Evolutionary conservation across 371 early-diverging fungal genomes (phyloP).

Genomic region (Basidiobolus meristosporus): DNA sequence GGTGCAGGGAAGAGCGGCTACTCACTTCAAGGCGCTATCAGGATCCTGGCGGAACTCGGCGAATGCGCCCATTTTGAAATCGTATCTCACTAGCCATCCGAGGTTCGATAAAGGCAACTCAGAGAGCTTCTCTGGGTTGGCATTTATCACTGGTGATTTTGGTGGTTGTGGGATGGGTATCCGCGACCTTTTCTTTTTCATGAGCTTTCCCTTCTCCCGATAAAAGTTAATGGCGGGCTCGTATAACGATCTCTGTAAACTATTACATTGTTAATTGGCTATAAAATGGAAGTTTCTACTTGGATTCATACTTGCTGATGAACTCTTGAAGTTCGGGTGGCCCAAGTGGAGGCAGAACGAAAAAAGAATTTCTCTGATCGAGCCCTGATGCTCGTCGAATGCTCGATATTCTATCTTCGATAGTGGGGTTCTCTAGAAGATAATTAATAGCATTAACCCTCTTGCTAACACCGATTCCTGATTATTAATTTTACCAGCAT

Average conservation of each 20-base stretch:
- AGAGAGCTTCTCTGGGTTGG: too few relatives aligned
- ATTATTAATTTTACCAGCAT: too few relatives aligned
- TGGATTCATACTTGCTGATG: conserved; percentile 39
- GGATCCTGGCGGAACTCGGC: conserved; percentile 62
- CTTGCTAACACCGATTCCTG: too few relatives aligned
- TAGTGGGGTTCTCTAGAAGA: too few relatives aligned
- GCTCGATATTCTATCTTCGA: conserved; percentile 37
- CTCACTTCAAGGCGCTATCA: conserved; percentile 43
- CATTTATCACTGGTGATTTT: too few relatives aligned
- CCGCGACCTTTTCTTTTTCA: conserved; percentile 45
- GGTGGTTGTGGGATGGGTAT: conserved; percentile 24
- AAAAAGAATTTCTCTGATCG: conserved; percentile 37
- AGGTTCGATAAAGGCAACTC: conserved; percentile 21
- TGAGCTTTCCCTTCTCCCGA: conserved; percentile 44
- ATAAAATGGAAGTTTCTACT: background rate
- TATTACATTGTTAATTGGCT: conserved; percentile 4
- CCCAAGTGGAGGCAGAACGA: conserved; percentile 27
- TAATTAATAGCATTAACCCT: too few relatives aligned
- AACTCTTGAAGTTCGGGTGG: conserved; percentile 34
- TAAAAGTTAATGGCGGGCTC: conserved; percentile 51
- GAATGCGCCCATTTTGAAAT: conserved; percentile 56
- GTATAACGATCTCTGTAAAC: conserved; percentile 41
- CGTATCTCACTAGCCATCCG: conserved; percentile 73
- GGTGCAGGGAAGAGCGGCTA: too few relatives aligned
- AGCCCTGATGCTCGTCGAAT: conserved; percentile 43